Evolutionary conservation across 208 protist species (phyloP).

Genomic region (Acanthamoeba healyi): DNA sequence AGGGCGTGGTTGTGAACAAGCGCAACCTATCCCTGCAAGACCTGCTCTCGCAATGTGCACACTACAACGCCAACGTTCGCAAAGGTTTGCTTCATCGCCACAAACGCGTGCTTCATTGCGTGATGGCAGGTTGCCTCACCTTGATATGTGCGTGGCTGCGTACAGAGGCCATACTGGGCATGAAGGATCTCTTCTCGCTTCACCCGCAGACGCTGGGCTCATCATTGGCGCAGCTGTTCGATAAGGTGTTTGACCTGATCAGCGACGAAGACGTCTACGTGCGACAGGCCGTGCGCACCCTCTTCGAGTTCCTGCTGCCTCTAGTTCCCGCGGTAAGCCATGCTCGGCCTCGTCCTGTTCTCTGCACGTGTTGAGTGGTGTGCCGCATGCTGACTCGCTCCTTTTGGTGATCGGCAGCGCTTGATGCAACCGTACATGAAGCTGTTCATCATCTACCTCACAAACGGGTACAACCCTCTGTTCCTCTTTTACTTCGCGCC

Average conservation of each 20-base stretch:
- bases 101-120: not conserved
- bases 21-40: slow-evolving; percentile 63
- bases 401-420: slow-evolving; percentile 25
- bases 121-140: not conserved
- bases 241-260: slow-evolving; percentile 67
- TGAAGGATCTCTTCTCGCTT: slow-evolving; percentile 48
- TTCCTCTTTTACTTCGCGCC: not conserved
- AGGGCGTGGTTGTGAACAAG: slow-evolving; percentile 62
- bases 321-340: not conserved
- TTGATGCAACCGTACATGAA: slow-evolving; percentile 65
- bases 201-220: slow-evolving; percentile 4
- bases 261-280: slow-evolving; percentile 66
- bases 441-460: slow-evolving; percentile 50
- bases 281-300: slow-evolving; percentile 6
- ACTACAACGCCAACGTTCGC: slow-evolving; percentile 70
- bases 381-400: not conserved
- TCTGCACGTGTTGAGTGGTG: not conserved
- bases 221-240: slow-evolving; percentile 12
- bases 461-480: not conserved
- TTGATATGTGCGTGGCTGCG: not conserved
- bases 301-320: slow-evolving; percentile 65
- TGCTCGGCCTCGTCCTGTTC: too few species aligned
- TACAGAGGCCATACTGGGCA: slow-evolving; percentile 29
- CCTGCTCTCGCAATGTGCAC: slow-evolving; percentile 3
- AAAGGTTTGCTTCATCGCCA: slow-evolving; percentile 9